A percentile compares a stretch with the other conserved stretches of the same genome.
phyloP scores from a whole-genome alignment of 169 alveolate species.

The Eimeria sp. region DNA sequence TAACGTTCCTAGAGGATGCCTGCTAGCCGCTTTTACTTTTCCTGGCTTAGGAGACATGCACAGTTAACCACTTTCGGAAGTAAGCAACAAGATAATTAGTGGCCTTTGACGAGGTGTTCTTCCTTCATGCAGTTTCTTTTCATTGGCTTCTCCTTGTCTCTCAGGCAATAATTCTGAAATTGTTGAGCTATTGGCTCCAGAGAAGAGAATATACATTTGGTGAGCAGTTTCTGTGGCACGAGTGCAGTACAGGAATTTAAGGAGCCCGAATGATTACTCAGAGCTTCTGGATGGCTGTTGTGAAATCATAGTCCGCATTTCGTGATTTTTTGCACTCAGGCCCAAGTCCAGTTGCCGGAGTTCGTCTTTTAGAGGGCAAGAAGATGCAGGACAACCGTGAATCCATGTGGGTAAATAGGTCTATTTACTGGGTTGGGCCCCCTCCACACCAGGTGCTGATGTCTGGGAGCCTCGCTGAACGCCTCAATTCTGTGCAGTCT shows the following conservation, averaged over 20 bases:
- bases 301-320: neutral
- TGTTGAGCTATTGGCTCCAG: neutral
- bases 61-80: neutral
- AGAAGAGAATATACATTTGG: neutral
- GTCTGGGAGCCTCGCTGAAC: neutral
- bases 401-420: conserved; percentile 12
- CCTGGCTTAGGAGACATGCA: neutral
- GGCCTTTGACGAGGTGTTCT: neutral
- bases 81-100: neutral
- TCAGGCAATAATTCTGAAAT: neutral
- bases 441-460: conserved; percentile 15
- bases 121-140: neutral
- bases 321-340: neutral
- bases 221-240: neutral
- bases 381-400: conserved; percentile 10
- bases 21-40: neutral
- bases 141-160: neutral
- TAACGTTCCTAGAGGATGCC: neutral
- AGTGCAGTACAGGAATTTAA: neutral
- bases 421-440: conserved; percentile 18
- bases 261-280: neutral
- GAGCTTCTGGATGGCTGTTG: neutral
- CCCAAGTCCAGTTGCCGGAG: neutral
- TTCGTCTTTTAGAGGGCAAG: neutral
- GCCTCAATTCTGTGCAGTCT: neutral